Base-by-base conservation (phyloP, 176 grass and related monocot species). In the Paspalum vaginatum region DNA sequence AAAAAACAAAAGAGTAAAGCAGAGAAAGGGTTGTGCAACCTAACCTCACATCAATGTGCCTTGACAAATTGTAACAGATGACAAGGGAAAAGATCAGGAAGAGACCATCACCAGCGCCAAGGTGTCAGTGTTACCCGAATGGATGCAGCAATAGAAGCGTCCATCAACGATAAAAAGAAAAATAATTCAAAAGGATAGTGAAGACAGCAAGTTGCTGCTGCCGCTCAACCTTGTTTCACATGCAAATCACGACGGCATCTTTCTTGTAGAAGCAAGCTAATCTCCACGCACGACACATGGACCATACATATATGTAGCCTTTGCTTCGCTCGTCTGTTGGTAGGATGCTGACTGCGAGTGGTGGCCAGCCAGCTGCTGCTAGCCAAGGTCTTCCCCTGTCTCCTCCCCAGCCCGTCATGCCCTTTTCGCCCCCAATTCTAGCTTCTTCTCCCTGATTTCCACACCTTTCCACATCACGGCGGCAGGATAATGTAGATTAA, bases 1-100 rank as follows among this genome's bases (percentile, higher is more conserved):
- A 11, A 53, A 78, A 61, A 39, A 13, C 12, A 68, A 58, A 50
- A 21, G 18, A 42, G 17, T 47, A 76, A 56, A 71, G 41, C 12
- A 67, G 68, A 80, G 74, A 80, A 78, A 79, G 61, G 51, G 25
- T 10, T 7, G 61, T 86, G 50, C 50, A 37, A 86, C 77, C 84
- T 81, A 75, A 81, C 70, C 27, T 67, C 68, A 49, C 48, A 67
- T 68, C 69, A 81, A 79, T 81, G 72, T 80, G 49, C 77, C 69
- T 86, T 81, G 77, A 75, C 42, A 81, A 81, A 75, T 26, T 42
- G 69, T 25, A 39, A 40, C 58, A 52, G 14, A n/a, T n/a, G n/a
- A 22, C 12, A 54, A 4, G 46, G 13, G 17, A 12, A 20, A 72
- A 74, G 24, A 11, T 4, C 10, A 40, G 27, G 84, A 47, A 80